Evolutionary conservation across 352 stramenopile genomes (phyloP), one percentile per base, ranked within the genome.

Genomic region (Globisporangium canariense): DNA sequence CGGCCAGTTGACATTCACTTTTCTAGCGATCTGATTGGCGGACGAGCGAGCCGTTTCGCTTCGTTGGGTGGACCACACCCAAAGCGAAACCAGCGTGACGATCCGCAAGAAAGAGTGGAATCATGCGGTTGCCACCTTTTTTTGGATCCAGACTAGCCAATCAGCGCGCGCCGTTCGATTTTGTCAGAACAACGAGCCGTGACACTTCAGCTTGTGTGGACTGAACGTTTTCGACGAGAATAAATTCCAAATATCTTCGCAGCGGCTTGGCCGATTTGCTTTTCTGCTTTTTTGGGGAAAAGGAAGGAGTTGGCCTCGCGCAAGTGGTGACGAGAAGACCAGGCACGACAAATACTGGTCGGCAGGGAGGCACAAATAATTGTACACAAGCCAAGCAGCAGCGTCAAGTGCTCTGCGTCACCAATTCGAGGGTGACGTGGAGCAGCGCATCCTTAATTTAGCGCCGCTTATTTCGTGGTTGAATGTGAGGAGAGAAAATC

Each of bases 161-260:
- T 62, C 57, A 62, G 43, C 8, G 5, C 3, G 4, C 40, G 18
- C 16, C 28, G 30, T 55, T 32, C 18, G 4, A 41, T 41, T 41
- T 38, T 41, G 57, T 43, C 41, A 52, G 28, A n/a, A 34, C 28
- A 2, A 4, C 38, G 18, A 20, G 30, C 10, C 32, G 38, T 52
- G 38, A 41, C 50, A 32, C 18, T 57, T 58, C 52, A 58, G 32
- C 16, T n/a, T 52, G 28, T 32, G 32, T 0, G 11, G 9, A 45
- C 41, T 62, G 57, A 54, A 55, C 11, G 13, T 45, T 53, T 53
- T 55, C 22, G 22, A 25, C 9, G 16, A 46, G 7, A 45, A 62
- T 62, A 62, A 54, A 55, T 55, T 46, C 9, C 57, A 14, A 22
- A 58, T 58, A 64, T 50, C 18, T 64, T 64, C 58, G 30, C 45